A percentile compares a stretch with the other conserved stretches of the same genome.
phyloP scores from a whole-genome alignment of 176 grass and related monocot species.

The Triticum urartu region DNA sequence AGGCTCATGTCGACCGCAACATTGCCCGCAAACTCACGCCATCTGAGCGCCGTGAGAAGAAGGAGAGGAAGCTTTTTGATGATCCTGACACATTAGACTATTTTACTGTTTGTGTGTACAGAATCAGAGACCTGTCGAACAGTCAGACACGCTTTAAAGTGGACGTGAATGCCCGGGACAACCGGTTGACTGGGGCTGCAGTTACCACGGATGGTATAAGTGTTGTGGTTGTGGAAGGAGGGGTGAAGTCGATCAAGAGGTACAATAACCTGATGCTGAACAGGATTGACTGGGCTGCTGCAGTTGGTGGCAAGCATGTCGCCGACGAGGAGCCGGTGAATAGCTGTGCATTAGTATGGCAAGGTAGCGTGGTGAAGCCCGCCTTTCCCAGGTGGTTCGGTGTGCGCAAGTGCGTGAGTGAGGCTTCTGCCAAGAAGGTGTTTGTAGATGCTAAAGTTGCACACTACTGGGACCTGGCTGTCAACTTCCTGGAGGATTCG shows the following conservation, averaged over 20 bases:
- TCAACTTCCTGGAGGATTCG: too few relatives aligned
- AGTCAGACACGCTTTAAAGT: constrained; percentile 86
- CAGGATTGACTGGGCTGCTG: constrained; percentile 77
- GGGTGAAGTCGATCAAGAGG: constrained; percentile 86
- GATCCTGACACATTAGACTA: constrained; percentile 66
- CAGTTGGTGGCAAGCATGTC: constrained; percentile 50
- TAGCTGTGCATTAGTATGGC: constrained; percentile 88
- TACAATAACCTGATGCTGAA: constrained; percentile 89
- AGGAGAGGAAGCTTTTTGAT: constrained; percentile 85
- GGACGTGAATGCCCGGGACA: constrained; percentile 87
- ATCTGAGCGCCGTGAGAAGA: constrained; percentile 77
- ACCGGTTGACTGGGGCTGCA: constrained; percentile 62
- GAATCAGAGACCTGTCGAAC: constrained; percentile 76
- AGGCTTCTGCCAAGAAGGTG: constrained; percentile 78
- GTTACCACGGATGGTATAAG: constrained; percentile 70
- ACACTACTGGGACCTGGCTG: too few relatives aligned
- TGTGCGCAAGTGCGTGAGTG: constrained; percentile 70
- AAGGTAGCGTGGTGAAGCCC: constrained; percentile 71
- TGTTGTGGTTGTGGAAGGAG: constrained; percentile 95
- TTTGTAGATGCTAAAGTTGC: background rate
- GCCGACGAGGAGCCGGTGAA: constrained; percentile 47
- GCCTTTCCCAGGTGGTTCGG: constrained; percentile 71
- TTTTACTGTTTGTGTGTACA: constrained; percentile 72
- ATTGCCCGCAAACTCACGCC: constrained; percentile 89
- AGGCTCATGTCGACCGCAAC: constrained; percentile 87